A percentile compares a stretch with the other conserved stretches of the same genome.
phyloP scores from a whole-genome alignment of 768 basidiomycete genomes.

The Trametes sanguinea region DNA sequence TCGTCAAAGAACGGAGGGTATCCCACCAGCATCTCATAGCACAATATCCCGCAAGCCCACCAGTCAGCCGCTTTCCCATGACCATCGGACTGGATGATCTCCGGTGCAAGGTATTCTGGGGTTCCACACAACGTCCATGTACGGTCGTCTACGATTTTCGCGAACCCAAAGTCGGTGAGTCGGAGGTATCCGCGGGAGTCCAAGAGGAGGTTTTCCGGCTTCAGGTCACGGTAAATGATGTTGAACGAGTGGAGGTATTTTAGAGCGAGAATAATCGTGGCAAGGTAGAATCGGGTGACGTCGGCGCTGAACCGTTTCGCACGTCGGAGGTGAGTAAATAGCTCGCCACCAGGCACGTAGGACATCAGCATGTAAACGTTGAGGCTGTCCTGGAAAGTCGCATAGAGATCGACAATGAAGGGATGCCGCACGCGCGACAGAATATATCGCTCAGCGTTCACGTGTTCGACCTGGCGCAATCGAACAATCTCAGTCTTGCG shows the following conservation, averaged over 20 bases:
- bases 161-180: constrained; percentile 97
- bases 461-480: constrained; percentile 95
- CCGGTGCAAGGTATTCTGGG: constrained; percentile 95
- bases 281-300: constrained; percentile 97
- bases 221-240: constrained; percentile 98
- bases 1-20: constrained; percentile 99
- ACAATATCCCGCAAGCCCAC: constrained; percentile 98
- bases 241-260: constrained; percentile 95
- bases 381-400: constrained; percentile 91
- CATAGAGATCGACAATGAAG: constrained; percentile 95
- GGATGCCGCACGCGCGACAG: constrained; percentile 90
- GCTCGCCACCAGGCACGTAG: constrained; percentile 94
- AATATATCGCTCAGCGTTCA: constrained; percentile 94
- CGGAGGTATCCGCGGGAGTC: constrained; percentile 93
- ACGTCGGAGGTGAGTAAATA: constrained; percentile 94
- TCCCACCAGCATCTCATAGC: constrained; percentile 98
- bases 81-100: constrained; percentile 96
- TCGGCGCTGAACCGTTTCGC: constrained; percentile 95
- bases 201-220: constrained; percentile 97
- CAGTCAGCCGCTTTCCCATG: constrained; percentile 98
- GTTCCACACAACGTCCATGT: constrained; percentile 98
- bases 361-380: constrained; percentile 99
- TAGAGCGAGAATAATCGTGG: constrained; percentile 92
- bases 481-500: constrained; percentile 84
- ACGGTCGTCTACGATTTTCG: constrained; percentile 95